phyloP scores from a whole-genome alignment of 2,329 filamentous ascomycete species.

The Talaromyces sp. region DNA sequence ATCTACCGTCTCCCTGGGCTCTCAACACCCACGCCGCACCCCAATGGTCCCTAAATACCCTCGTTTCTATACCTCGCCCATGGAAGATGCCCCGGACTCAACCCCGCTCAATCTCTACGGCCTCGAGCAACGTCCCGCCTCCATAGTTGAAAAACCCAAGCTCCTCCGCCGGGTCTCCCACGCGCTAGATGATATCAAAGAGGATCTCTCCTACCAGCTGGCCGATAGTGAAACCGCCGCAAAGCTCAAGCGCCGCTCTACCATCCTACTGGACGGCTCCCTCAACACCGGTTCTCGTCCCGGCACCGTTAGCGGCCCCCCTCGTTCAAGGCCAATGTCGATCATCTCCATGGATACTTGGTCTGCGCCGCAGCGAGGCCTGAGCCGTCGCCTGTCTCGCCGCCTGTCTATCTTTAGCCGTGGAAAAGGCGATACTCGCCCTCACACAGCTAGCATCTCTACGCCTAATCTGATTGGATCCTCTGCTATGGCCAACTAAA shows the following conservation, averaged over 20 bases:
- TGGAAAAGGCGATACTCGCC: slow-evolving; percentile 11
- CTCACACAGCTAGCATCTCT: slow-evolving; percentile 31
- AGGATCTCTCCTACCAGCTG: slow-evolving; percentile 33
- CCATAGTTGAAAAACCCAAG: slow-evolving; percentile 32
- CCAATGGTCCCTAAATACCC: slow-evolving; percentile 27
- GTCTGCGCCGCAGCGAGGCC: slow-evolving; percentile 20
- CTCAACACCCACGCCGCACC: slow-evolving; percentile 22
- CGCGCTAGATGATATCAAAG: slow-evolving; percentile 40
- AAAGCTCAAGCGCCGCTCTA: slow-evolving; percentile 34
- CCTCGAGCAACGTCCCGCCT: slow-evolving; percentile 37
- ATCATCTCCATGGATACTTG: slow-evolving; percentile 28
- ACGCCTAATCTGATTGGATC: slow-evolving; percentile 39
- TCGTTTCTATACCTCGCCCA: slow-evolving; percentile 39
- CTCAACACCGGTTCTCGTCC: slow-evolving; percentile 11
- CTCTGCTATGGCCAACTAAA: slow-evolving; percentile 23
- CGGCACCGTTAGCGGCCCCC: slow-evolving; percentile 17
- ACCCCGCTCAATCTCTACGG: slow-evolving; percentile 39
- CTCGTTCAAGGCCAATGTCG: slow-evolving; percentile 28
- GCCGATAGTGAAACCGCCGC: slow-evolving; percentile 27
- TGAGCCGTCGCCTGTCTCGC: slow-evolving; percentile 31
- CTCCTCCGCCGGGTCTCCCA: slow-evolving; percentile 37
- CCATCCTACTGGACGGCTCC: slow-evolving; percentile 22
- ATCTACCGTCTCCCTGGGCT: slow-evolving; percentile 26
- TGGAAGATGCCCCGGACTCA: slow-evolving; percentile 32
- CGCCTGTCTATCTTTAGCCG: slow-evolving; percentile 28